Conservation (phyloP, 495 filamentous ascomycete species). For the Glarea lozoyensis region DNA sequence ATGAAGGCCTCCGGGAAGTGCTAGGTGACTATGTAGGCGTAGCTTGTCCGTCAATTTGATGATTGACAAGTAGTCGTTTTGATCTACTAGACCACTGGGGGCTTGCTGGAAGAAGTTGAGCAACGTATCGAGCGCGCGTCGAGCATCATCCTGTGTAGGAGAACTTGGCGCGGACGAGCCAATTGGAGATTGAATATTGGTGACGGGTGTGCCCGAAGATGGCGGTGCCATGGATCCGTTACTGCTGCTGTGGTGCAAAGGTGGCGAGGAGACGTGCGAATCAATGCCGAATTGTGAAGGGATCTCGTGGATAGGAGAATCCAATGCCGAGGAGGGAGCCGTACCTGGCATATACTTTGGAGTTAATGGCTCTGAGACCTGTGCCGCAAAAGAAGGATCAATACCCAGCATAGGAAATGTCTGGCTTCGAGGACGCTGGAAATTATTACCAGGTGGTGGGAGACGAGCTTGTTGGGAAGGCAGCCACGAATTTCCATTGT, state of each 20-base stretch:
- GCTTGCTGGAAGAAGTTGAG: constrained; percentile 77
- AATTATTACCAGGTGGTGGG: constrained; percentile 43
- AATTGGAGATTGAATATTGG: constrained; percentile 29
- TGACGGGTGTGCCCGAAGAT: constrained; percentile 31
- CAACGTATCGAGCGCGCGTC: constrained; percentile 74
- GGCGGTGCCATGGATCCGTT: constrained; percentile 39
- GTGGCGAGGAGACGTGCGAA: constrained; percentile 39
- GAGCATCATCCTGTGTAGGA: constrained; percentile 85
- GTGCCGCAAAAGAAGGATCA: constrained; percentile 61
- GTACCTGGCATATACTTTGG: constrained; percentile 54
- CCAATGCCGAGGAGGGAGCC: constrained; percentile 52
- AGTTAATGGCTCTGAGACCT: constrained; percentile 52
- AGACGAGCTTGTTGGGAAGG: constrained; percentile 56
- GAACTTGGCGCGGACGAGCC: constrained; percentile 44
- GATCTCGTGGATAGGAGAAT: constrained; percentile 60
- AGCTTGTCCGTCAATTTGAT: constrained; percentile 83
- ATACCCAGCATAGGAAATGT: constrained; percentile 70
- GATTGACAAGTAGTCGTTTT: constrained; percentile 76
- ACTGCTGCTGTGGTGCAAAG: constrained; percentile 45
- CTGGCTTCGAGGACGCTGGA: constrained; percentile 78
- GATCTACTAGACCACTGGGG: constrained; percentile 57
- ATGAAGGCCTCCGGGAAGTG: constrained; percentile 58
- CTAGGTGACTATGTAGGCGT: constrained; percentile 48
- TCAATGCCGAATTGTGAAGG: constrained; percentile 42
- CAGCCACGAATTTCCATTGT: constrained; percentile 60